A percentile compares a stretch with the other conserved stretches of the same genome.
phyloP scores from a whole-genome alignment of 2,329 filamentous ascomycete species.

The Talaromyces verruculosus region DNA sequence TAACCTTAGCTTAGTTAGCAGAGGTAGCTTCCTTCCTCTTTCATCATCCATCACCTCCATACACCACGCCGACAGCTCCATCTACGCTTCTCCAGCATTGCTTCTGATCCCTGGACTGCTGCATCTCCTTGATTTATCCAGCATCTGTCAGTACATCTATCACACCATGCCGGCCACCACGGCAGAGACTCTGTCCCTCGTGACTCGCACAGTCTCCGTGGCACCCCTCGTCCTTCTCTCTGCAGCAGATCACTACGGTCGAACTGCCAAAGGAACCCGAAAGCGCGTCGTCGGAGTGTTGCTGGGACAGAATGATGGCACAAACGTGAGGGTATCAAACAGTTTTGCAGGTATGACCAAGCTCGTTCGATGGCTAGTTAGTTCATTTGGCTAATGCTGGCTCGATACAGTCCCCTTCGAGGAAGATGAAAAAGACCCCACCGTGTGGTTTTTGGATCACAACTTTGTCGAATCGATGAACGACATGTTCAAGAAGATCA shows the following conservation, averaged over 20 bases:
- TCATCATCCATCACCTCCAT: neutral
- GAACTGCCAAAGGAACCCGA: slow-evolving; percentile 83
- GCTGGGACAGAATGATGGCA: slow-evolving; percentile 92
- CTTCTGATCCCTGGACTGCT: neutral
- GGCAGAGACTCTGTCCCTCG: slow-evolving; percentile 91
- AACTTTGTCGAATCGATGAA: slow-evolving; percentile 99
- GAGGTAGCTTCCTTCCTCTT: slow-evolving; percentile 1
- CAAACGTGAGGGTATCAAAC: slow-evolving; percentile 95
- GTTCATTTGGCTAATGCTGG: neutral
- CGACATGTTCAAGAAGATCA: slow-evolving; percentile 99
- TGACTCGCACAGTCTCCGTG: slow-evolving; percentile 92
- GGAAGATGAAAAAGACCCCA: slow-evolving; percentile 97
- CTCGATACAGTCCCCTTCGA: slow-evolving; percentile 79
- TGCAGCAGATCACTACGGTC: slow-evolving; percentile 96
- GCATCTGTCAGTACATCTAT: neutral
- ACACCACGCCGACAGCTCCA: neutral
- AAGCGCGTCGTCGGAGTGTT: slow-evolving; percentile 91
- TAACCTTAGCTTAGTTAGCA: neutral
- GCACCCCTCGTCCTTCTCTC: slow-evolving; percentile 97
- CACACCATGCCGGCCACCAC: slow-evolving; percentile 90
- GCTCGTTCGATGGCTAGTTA: neutral
- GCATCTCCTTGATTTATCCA: neutral
- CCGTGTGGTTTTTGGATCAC: slow-evolving; percentile 98
- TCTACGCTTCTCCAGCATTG: neutral
- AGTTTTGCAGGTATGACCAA: slow-evolving; percentile 78